Evolutionary conservation across 345 rosid species (phyloP), one percentile per base, ranked within the genome.

Genomic region (Lepidium didymum): DNA sequence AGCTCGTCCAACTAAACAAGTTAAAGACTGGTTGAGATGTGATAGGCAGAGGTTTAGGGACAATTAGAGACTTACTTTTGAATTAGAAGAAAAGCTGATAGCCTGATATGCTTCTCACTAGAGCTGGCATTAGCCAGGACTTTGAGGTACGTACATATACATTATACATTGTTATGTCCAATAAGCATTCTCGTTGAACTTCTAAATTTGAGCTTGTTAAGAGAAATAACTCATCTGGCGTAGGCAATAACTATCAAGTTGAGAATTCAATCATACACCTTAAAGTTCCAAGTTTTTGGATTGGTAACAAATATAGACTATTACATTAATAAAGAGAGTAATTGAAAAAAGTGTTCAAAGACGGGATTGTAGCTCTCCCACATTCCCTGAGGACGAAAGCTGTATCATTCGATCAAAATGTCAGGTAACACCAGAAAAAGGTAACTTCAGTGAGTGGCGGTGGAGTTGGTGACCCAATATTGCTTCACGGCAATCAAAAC

Each of bases 401-500:
- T 69, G 68, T 75, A 38, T 60, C 74, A 34, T 55, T 56, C 27
- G 44, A 76, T 56, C 67, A 73, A 62, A 50, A 77, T 67, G 77
- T 76, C 66, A 35, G 71, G 67, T 64, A 70, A 40, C 68, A 45
- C 47, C 40, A 11, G 29, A 25, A 27, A 14, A 7, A 31, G 15
- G 13, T 55, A 51, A 38, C 63, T 76, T 73, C 67, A 88, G 71
- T 74, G 69, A 27, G 82, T 0, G 0, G 92, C 78, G 46, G 99
- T 87, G 35, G 92, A 80, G 87, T 89, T 95, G 40, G 80, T 80
- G 19, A 89, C 97, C 99, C 99, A 95, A 31, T 91, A 95, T 74
- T 87, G 96, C 85, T 95, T 95, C 66, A 91, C 99, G 0, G 98
- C 96, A 15, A 95, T 80, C 72, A 95, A 70, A 68, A 89, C 80